Base-by-base conservation (phyloP, 129 eudicot genomes). In the Lactuca sativa region DNA sequence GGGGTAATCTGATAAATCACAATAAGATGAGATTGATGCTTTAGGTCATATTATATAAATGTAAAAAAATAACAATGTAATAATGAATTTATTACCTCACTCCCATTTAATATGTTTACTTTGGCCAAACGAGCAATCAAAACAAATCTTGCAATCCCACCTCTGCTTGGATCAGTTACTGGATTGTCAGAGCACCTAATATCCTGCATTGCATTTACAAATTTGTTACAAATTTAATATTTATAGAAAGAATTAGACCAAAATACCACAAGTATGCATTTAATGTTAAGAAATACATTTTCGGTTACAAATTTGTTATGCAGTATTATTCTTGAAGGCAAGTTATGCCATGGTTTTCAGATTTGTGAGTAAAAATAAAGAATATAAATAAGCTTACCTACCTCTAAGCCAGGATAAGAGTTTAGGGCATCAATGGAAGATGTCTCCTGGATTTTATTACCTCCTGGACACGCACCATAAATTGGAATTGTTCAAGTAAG, bases 181-280 rank as follows among this genome's bases (percentile, higher is more conserved):
- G 92, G 97, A 80, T 93, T 93, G 52, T 85, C 98, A 30, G 97
- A 85, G 31, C 92, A 85, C 84, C 98, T 79, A 21, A 85, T 62
- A 70, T 93, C 98, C 98, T 93, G 83, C 60, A 61, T 16, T 61
- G 30, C 30, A 25, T 25, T 25, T 25, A 25, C 1, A 25, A 25
- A 25, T 2, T 25, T 25, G 30, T 25, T 25, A 25, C 30, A 25
- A 25, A 25, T 25, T 25, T 25, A 25, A 25, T 25, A 25, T 25
- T 25, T 25, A 25, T 25, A 25, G 30, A 25, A 25, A 25, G 30
- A 25, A 25, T 25, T 25, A 25, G 2, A 25, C 30, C 30, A 25
- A 25, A 25, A 25, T 25, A 25, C 30, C 30, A 4, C 2, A 40
- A 40, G 44, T 40, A 40, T 40, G 44, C 54, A 64, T 64, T 17